Conservation (phyloP, 176 grass and related monocot species). For the Carex parvula region DNA sequence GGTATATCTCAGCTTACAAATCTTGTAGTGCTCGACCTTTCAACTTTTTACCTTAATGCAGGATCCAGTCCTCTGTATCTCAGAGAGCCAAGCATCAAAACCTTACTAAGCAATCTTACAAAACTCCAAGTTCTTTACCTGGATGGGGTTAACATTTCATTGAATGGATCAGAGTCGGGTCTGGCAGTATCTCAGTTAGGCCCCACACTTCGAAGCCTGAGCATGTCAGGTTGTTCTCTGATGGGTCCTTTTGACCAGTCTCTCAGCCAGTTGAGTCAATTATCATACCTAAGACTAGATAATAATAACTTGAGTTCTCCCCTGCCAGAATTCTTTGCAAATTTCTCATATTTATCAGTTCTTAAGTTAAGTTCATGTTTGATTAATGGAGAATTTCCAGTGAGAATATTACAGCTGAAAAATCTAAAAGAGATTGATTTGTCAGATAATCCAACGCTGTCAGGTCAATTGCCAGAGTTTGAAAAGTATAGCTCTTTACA, state of each 20-base stretch:
- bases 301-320: slow-evolving; percentile 29
- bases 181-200: slow-evolving; percentile 9
- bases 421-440: slow-evolving; percentile 27
- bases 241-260: slow-evolving; percentile 28
- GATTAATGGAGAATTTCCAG: slow-evolving; percentile 33
- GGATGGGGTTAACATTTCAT: slow-evolving; percentile 40
- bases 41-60: neutral
- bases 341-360: slow-evolving; percentile 31
- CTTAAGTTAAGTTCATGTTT: slow-evolving; percentile 29
- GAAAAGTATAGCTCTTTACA: slow-evolving; percentile 16
- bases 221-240: slow-evolving; percentile 34
- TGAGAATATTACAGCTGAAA: slow-evolving; percentile 23
- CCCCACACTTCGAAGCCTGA: slow-evolving; percentile 26
- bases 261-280: slow-evolving; percentile 5
- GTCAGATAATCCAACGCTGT: slow-evolving; percentile 24
- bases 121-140: slow-evolving; percentile 35
- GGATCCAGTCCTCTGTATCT: neutral
- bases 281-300: slow-evolving; percentile 30
- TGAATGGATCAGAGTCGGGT: slow-evolving; percentile 30
- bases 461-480: slow-evolving; percentile 20
- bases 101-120: slow-evolving; percentile 30
- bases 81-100: slow-evolving; percentile 15
- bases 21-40: slow-evolving; percentile 41
- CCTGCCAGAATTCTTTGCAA: slow-evolving; percentile 40
- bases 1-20: slow-evolving; percentile 42